Evolutionary conservation across 2,329 filamentous ascomycete genomes (phyloP).

Genomic region (Capronia epimyces): DNA sequence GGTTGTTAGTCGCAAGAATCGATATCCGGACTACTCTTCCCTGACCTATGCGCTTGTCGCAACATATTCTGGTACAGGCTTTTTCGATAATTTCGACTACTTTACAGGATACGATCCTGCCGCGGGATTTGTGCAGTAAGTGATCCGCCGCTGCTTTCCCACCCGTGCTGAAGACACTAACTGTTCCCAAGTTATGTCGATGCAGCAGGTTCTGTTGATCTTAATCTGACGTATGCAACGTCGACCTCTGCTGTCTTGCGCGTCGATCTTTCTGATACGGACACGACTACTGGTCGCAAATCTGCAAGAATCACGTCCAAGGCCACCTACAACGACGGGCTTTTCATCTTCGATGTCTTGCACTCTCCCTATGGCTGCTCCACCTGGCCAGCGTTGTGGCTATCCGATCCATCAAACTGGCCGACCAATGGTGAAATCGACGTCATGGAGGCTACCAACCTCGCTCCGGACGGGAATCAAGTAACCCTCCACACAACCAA

Average conservation of each 20-base stretch:
- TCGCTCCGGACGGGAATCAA: constrained; percentile 41
- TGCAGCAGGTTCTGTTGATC: constrained; percentile 30
- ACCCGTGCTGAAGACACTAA: not conserved
- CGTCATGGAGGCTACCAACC: constrained; percentile 50
- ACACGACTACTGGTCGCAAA: constrained; percentile 55
- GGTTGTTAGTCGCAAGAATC: constrained; percentile 35
- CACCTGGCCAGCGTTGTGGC: constrained; percentile 64
- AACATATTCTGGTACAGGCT: constrained; percentile 38
- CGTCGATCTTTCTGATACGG: constrained; percentile 56
- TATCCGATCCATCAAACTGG: constrained; percentile 50
- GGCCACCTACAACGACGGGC: constrained; percentile 56
- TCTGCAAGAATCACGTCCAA: constrained; percentile 71
- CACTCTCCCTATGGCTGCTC: constrained; percentile 71
- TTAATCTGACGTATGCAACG: constrained; percentile 59
- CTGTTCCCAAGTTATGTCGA: constrained; percentile 37
- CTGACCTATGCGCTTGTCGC: constrained; percentile 41
- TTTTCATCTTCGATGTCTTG: constrained; percentile 66
- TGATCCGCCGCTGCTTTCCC: constrained; percentile 13
- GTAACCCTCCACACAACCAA: constrained; percentile 47
- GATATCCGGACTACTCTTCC: constrained; percentile 42
- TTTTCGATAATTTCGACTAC: constrained; percentile 46
- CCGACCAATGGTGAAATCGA: constrained; percentile 46
- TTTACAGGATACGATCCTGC: constrained; percentile 43
- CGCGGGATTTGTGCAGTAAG: constrained; percentile 45
- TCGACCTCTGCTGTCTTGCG: constrained; percentile 52